Base-by-base conservation (phyloP, 2,329 filamentous ascomycete species). In the Fusarium albidum region DNA sequence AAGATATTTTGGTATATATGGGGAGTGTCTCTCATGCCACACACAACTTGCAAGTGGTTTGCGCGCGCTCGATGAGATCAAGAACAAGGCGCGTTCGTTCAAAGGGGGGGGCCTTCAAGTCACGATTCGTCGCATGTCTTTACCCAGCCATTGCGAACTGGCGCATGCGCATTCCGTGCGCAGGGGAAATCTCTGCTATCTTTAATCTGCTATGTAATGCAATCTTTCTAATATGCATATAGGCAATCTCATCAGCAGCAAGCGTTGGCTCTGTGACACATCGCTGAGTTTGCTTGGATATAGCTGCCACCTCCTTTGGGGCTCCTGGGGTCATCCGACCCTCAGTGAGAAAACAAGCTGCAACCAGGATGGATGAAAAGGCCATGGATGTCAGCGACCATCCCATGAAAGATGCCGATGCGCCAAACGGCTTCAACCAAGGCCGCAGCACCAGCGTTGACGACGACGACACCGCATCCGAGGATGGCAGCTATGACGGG, bases 321-420 rank as follows among this genome's bases (percentile, higher is more conserved):
- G 27, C 49, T 61, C 58, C 58, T 59, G 58, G 54, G 58, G 58
- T 57, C 57, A 32, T 33, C 31, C 44, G 58, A 43, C 57, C 58
- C 49, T 42, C 54, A 59, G 49, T 52, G 58, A 61, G 50, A 15
- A 52, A 27, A 40, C 13, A 33, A 15, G 13, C 15, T 38, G 29
- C 40, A 18, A 31, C 29, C 40, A 39, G 34, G 10, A 62, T 61
- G 59, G 51, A 62, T 34, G 17, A 31, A 38, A 46, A 35, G 49
- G 76, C 64, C 50, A 77, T 77, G 74, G 78, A 79, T 43, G 68
- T 70, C 39, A 76, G 76, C 35, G 77, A 81, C 40, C 73, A 76
- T 55, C 72, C 71, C 32, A 77, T 78, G 74, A 67, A 70, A 38
- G 77, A 79, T 61, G 77, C 68, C 14, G 71, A 69, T 45, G 52